Evolutionary conservation across 768 basidiomycete species (phyloP), one percentile per base, ranked within the genome.

Genomic region (Postia placenta): DNA sequence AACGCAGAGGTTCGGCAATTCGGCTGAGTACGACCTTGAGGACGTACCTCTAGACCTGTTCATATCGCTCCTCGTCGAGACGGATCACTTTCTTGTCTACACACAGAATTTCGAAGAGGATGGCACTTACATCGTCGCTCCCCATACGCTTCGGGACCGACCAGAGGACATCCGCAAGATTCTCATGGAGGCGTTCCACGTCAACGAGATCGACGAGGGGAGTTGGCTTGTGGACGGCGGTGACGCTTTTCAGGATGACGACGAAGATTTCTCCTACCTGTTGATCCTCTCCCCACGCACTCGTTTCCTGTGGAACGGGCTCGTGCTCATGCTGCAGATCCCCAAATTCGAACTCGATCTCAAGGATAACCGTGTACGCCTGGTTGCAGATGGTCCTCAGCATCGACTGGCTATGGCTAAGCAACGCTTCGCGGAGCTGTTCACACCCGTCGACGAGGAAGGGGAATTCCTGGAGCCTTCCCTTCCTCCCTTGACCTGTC

Each of bases 21-120:
- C 93, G 4, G 88, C 92, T 0, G 93, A 96, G 64, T 97, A 94
- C 60, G 79, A 73, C 51, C 74, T 97, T 26, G 87, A 91, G 50
- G 74, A 80, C 47, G 69, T 85, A 30, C 74, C 84, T 37, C 70
- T 94, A 50, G 86, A 87, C 45, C 73, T 74, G n/a, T 87, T 95
- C 65, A 87, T 98, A 47, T 71, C 81, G 20, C 74, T 77, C 11
- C 75, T 99, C 6, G 81, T 88, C 19, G 80, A 84, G 26, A 84
- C 91, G 5, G 92, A 89, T 54, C 94, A 98, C 64, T 86, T 93
- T 67, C 81, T 99, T 49, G 89, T 99, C 39, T 95, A 96, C 66
- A 96, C 95, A 1, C 80, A 85, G 52, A 67, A 69, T 6, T 86
- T 87, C 64, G 92, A 95, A 65, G 83, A 86, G 57, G 85, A 95